Evolutionary conservation across 495 filamentous ascomycete genomes (phyloP).

Genomic region (Rhizodiscina lignyota): DNA sequence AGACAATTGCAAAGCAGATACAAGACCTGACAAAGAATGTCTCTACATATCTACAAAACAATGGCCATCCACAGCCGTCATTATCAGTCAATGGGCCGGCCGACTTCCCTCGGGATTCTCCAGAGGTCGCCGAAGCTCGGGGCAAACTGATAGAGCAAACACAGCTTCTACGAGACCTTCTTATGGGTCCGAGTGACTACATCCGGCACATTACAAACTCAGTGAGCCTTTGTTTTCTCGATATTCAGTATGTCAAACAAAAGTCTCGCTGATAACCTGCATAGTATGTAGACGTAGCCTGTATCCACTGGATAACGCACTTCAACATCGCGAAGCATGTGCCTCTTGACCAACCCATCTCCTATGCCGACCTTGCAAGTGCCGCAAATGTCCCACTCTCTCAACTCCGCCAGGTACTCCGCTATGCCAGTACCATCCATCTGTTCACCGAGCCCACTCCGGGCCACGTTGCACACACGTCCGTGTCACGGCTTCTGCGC

Average conservation of each 20-base stretch:
- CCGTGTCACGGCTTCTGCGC: constrained; percentile 4
- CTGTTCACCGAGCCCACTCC: constrained; percentile 8
- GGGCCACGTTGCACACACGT: constrained; percentile 7
- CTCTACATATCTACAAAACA: neutral
- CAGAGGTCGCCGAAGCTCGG: neutral
- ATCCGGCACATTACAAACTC: neutral
- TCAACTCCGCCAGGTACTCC: constrained; percentile 3
- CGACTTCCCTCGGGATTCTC: neutral
- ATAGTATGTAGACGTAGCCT: neutral
- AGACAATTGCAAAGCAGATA: neutral
- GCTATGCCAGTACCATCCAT: constrained; percentile 7
- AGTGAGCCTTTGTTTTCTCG: neutral
- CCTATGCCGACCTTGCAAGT: neutral
- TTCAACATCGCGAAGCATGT: constrained; percentile 1
- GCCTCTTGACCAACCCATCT: neutral
- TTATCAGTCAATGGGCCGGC: no score
- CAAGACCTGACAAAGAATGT: neutral
- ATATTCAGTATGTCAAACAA: neutral
- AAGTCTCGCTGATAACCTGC: neutral
- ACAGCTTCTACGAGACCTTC: neutral
- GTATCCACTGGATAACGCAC: neutral
- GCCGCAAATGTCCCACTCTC: neutral
- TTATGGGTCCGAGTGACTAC: neutral
- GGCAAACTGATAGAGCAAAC: neutral
- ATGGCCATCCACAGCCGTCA: neutral